Evolutionary conservation across 1,284 basidiomycete genomes (phyloP), one percentile per base, ranked within the genome.

Genomic region (Tylopilus sp.): DNA sequence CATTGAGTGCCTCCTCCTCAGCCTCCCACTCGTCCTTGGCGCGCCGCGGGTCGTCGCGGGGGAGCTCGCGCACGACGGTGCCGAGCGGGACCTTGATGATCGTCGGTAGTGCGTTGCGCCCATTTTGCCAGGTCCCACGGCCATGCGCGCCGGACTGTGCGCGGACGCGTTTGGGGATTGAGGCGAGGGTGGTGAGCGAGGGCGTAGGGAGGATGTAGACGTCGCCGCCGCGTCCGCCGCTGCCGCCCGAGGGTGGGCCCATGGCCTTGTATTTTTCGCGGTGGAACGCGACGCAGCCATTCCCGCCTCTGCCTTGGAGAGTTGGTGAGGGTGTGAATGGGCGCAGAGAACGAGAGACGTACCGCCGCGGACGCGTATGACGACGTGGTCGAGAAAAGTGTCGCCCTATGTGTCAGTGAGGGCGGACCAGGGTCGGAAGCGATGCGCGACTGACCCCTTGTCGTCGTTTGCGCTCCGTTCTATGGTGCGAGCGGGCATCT

Each of bases 221-320:
- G 54, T 89, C 84, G 2, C 90, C 92, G 23, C 94, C 95, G 40
- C 79, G 78, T 0, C 92, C 94, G 16, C 95, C 94, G 55, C 89
- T 88, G 1, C 93, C 94, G 1, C 94, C 94, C 10, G 89, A 91
- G 0, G 93, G 90, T 1, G 91, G 90, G 0, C 92, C 92, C 53
- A 82, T 80, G 0, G 84, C 79, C 52, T 80, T 81, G 69, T 77
- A 89, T 62, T 86, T 89, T 70, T 89, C 86, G 51, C 85, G 82
- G 59, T 89, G 83, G 58, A 93, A 92, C 3, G 89, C 88, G 13
- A 86, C 85, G 53, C 89, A 89, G 16, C 92, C 91, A 46, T 90
- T 74, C 0, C 92, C 89, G 19, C 92, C 93, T 62, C 78, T 84
- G 39, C 89, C 89, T 92, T 58, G 54, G 36, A 52, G 19, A 52